phyloP scores from a whole-genome alignment of 1,284 basidiomycete genomes.

The Veloboletus limbatus region DNA sequence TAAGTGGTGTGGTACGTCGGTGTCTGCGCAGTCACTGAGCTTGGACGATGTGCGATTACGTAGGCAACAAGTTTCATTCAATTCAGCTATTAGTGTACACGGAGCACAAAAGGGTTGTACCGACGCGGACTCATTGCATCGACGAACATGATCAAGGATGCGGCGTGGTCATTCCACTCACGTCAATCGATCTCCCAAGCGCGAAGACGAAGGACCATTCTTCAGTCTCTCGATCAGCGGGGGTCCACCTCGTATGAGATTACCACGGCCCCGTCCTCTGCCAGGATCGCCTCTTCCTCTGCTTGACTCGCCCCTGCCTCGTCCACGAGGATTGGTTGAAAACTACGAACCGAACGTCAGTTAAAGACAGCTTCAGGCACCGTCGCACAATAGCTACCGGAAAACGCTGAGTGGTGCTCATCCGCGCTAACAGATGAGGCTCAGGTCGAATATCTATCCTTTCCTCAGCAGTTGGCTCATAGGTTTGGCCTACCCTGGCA shows the following conservation, averaged over 20 bases:
- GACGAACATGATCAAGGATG: not conserved
- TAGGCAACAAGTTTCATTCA: slow-evolving; percentile 1
- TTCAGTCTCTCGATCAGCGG: slow-evolving; percentile 22
- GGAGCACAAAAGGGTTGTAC: not conserved
- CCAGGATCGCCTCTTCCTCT: slow-evolving; percentile 21
- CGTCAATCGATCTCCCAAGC: slow-evolving; percentile 21
- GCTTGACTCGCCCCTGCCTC: slow-evolving; percentile 21
- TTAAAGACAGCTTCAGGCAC: not conserved
- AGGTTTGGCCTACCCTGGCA: slow-evolving; percentile 3
- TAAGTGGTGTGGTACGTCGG: slow-evolving; percentile 22
- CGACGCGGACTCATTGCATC: not conserved
- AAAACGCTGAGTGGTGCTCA: slow-evolving; percentile 18
- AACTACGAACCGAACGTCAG: slow-evolving; percentile 12
- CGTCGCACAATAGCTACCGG: slow-evolving; percentile 17
- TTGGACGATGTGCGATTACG: slow-evolving; percentile 15
- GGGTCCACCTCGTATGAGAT: slow-evolving; percentile 12
- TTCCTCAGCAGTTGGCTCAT: slow-evolving; percentile 19
- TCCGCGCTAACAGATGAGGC: slow-evolving; percentile 27
- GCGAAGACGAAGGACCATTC: slow-evolving; percentile 12
- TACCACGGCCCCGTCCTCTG: slow-evolving; percentile 25
- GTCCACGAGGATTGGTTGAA: slow-evolving; percentile 18
- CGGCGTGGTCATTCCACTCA: slow-evolving; percentile 2
- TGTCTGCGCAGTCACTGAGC: too few relatives aligned
- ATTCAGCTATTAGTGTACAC: slow-evolving; percentile 9
- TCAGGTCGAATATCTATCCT: slow-evolving; percentile 15